phyloP scores from a whole-genome alignment of 2,329 filamentous ascomycete species.

The Bipolaris cookei region DNA sequence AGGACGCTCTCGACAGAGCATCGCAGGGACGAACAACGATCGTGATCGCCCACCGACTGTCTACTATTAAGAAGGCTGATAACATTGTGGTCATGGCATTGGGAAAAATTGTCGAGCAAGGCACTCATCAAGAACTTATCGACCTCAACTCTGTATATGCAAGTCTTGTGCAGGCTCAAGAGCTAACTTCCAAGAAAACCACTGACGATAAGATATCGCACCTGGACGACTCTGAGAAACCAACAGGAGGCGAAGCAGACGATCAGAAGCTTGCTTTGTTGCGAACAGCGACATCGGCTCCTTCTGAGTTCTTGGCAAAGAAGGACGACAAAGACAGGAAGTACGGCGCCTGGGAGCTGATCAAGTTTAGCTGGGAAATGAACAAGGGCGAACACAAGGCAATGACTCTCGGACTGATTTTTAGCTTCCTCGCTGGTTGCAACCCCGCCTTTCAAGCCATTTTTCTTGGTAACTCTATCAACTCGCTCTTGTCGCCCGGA shows the following conservation, averaged over 20 bases:
- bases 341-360: conserved; percentile 53
- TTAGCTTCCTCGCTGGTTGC: conserved; percentile 45
- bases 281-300: conserved; percentile 52
- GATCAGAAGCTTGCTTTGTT: conserved; percentile 37
- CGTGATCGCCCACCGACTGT: conserved; percentile 92
- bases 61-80: conserved; percentile 90
- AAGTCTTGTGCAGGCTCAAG: conserved; percentile 86
- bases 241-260: conserved; percentile 23
- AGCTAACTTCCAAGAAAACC: conserved; percentile 48
- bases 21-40: conserved; percentile 90
- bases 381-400: conserved; percentile 44
- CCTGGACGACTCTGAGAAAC: conserved; percentile 26
- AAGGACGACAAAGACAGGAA: conserved; percentile 35
- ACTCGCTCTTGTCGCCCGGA: conserved; percentile 65
- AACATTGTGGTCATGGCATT: conserved; percentile 93
- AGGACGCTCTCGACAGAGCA: conserved; percentile 87
- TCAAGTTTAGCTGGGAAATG: conserved; percentile 43
- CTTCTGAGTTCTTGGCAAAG: conserved; percentile 66
- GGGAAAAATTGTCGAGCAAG: conserved; percentile 90
- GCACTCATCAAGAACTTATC: conserved; percentile 81
- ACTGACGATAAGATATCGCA: conserved; percentile 30
- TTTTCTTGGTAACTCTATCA: conserved; percentile 87
- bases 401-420: conserved; percentile 52
- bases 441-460: conserved; percentile 62
- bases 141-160: conserved; percentile 75